Base-by-base conservation (phyloP, 2,329 filamentous ascomycete genomes). In the Talaromyces pinophilus region DNA sequence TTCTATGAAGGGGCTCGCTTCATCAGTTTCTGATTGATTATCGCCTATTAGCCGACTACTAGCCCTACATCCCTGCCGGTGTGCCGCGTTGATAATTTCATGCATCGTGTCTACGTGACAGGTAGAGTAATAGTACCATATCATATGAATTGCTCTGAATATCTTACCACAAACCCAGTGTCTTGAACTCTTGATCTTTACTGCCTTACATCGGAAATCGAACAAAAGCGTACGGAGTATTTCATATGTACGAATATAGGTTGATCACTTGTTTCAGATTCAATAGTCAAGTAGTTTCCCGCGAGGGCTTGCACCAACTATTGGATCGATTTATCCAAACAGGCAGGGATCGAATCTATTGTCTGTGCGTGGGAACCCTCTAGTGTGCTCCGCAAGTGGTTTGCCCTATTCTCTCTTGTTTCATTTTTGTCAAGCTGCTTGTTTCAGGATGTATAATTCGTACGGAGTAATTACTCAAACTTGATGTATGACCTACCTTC, bases 331-430 rank as follows among this genome's bases (percentile, higher is more conserved):
- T 15, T 33, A 57, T 13, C 52, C 52, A 57, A 57, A 57, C 30
- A 57, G 54, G 54, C 33, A 57, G 33, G 33, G 54, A 38, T 38
- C 19, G 33, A 19, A 57, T 46, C 2, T 33, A 28, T 38, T 28
- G 44, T 55, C 61, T 35, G 61, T 63, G 61, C 61, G 59, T 38
- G 61, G 6, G 48, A 55, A 63, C 22, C 28, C 52, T 28, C 52
- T 55, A 55, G 17, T 35, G 52, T 55, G 25, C n/a, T 38, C 30
- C 40, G 54, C 33, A 22, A 55, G 52, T 35, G 25, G 19, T 22
- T 57, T 22, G n/a, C 35, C 50, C 42, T 62, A 50, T 22, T 48
- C 44, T 61, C n/a, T 33, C 25, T 28, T 17, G 59, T 38, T 62
- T 62, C n/a, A 62, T 33, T 7, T 7, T 35, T 19, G 5, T 44